Evolutionary conservation across 1,284 basidiomycete species (phyloP).

Genomic region (Ustilago cynodontis): DNA sequence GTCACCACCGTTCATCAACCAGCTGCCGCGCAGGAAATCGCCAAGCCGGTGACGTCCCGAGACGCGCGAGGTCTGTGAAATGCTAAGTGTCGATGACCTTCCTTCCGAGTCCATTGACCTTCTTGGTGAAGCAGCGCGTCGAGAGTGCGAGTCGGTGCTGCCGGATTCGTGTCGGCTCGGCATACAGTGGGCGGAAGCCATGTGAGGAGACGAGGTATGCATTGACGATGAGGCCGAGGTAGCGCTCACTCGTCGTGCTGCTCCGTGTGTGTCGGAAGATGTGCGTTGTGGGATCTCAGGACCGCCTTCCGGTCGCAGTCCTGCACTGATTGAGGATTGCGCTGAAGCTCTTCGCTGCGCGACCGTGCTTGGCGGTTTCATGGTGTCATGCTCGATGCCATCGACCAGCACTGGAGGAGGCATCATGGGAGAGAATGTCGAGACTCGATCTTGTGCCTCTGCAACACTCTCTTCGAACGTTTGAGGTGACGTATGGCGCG

Average conservation of each 20-base stretch:
- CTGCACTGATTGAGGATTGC: conserved; percentile 29
- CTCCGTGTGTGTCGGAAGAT: conserved; percentile 45
- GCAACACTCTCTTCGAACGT: conserved; percentile 13
- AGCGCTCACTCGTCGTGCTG: conserved; percentile 21
- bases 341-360: conserved; percentile 30
- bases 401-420: conserved; percentile 33
- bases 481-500: conserved; percentile 13
- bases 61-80: conserved; percentile 46
- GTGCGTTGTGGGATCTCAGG: conserved; percentile 43
- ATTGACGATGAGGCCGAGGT: conserved; percentile 27
- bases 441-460: conserved; percentile 3
- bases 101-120: conserved; percentile 40
- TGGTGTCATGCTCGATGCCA: conserved; percentile 11
- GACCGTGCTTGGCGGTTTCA: conserved; percentile 29
- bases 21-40: conserved; percentile 42
- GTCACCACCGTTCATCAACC: conserved; percentile 38
- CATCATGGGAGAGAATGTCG: conserved; percentile 25
- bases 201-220: conserved; percentile 23
- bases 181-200: conserved; percentile 24
- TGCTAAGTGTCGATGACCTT: conserved; percentile 40
- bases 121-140: conserved; percentile 25
- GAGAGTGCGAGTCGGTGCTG: conserved; percentile 24
- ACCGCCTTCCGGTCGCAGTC: conserved; percentile 26
- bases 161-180: conserved; percentile 19
- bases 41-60: conserved; percentile 53